Percentiles rank a stretch among this genome's conserved stretches.
These are phyloP conservation scores for Saussurea involucrata DNA, from an alignment of 129 eudicot genomes.

Conservation along the genomic window DNA sequence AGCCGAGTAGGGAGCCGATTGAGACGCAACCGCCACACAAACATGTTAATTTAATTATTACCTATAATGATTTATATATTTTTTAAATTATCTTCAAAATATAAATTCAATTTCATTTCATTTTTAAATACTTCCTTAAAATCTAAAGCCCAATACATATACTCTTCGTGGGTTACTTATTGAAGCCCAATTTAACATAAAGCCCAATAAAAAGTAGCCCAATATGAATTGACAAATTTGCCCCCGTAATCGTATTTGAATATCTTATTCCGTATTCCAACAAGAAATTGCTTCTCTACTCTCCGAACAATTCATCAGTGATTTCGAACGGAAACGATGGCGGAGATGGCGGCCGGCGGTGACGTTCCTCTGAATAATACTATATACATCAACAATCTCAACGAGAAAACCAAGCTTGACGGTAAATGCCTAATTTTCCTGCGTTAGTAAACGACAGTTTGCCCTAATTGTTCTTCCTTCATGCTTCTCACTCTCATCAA, in stretches of 20 bases:
- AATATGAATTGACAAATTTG: background rate
- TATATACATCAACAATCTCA: constrained; percentile 89
- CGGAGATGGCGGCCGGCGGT: constrained; percentile 47
- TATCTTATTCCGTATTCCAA: background rate
- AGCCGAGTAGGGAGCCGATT: too few species aligned
- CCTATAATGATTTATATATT: too few species aligned
- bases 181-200: too few species aligned
- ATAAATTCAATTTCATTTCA: too few species aligned
- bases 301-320: background rate
- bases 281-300: background rate
- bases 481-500: background rate
- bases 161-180: too few species aligned
- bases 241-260: background rate
- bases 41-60: too few species aligned
- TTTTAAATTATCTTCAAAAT: too few species aligned
- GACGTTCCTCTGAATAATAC: constrained; percentile 67
- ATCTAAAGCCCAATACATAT: too few species aligned
- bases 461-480: constrained; percentile 11
- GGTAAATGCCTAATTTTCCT: constrained; percentile 35
- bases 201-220: background rate
- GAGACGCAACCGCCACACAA: too few species aligned
- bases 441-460: background rate
- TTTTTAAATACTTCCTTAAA: too few species aligned
- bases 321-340: constrained; percentile 37
- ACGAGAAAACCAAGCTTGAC: constrained; percentile 83